Evolutionary conservation across 495 filamentous ascomycete species (phyloP), one percentile per base, ranked within the genome.

Genomic region (Sordaria brevicollis): DNA sequence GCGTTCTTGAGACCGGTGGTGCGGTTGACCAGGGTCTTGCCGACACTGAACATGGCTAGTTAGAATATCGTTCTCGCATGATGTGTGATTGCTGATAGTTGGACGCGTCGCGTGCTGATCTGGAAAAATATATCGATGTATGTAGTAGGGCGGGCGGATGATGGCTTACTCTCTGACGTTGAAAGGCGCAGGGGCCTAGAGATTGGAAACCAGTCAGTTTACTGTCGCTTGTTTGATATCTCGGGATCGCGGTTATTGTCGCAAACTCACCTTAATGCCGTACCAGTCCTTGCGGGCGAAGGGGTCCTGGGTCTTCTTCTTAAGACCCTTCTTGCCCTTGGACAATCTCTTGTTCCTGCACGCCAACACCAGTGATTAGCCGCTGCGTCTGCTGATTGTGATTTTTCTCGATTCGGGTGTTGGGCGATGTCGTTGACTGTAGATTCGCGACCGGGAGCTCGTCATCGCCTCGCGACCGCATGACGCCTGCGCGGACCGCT

Each of bases 291-390:
- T 99, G 78, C 94, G 90, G 79, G 93, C 86, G 86, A 99, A 99
- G 76, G 95, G 96, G 82, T 99, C 95, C 80, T 93, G 89, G 69
- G 92, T 90, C 85, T 92, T 94, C 95, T 99, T 99, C 92, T 99
- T 99, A 79, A 99, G 89, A 82, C 95, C 95, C 90, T 99, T 99
- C 92, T 99, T 99, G 87, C 95, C 96, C 88, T 99, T 99, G 67
- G 95, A 98, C 86, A 99, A 89, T 83, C 95, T 92, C 93, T 99
- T 98, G 89, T 99, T 99, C 91, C 96, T 99, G 79, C 83, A 78
- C 73, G 43, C 79, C 81, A 79, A 62, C 65, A 65, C 31, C 36
- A 38, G 84, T 78, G 77, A 81, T 86, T 82, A 85, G 84, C 77
- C 66, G 74, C 74, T 66, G 57, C 67, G 71, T n/a, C 39, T 73